Percentiles rank a stretch among this genome's conserved stretches.
Evolutionary conservation across 2,329 filamentous ascomycete genomes (phyloP).

Genomic region (Phyllosticta citrichinensis): DNA sequence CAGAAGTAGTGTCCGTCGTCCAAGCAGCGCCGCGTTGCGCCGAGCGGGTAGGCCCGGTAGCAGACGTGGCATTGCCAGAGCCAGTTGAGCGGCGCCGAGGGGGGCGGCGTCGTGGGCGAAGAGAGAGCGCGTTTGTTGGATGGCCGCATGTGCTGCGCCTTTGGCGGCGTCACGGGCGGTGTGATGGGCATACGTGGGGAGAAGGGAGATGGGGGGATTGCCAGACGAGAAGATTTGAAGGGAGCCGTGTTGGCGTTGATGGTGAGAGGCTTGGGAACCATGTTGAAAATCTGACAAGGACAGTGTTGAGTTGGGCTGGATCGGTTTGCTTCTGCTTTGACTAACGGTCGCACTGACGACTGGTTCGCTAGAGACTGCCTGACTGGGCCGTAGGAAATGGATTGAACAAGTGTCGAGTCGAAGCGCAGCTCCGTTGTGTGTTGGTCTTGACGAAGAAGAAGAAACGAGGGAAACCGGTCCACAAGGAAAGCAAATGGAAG

Average conservation of each 20-base stretch:
- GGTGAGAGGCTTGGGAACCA: constrained; percentile 11
- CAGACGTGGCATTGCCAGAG: constrained; percentile 47
- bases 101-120: constrained; percentile 13
- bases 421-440: constrained; percentile 12
- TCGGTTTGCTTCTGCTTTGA: not conserved
- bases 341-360: not conserved
- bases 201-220: constrained; percentile 36
- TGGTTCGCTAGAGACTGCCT: not conserved
- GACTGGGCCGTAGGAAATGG: not conserved
- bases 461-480: not conserved
- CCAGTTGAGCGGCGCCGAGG: constrained; percentile 33
- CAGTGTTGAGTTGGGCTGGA: not conserved
- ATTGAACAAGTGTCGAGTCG: constrained; percentile 1
- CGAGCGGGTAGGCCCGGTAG: constrained; percentile 36
- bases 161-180: constrained; percentile 9
- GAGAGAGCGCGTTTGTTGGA: constrained; percentile 11
- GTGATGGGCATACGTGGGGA: constrained; percentile 22
- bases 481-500: not conserved
- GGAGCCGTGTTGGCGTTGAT: constrained; percentile 26
- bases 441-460: constrained; percentile 5
- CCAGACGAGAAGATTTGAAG: constrained; percentile 34
- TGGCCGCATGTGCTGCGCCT: not conserved
- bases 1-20: constrained; percentile 47
- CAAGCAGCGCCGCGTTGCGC: constrained; percentile 42
- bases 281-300: not conserved